phyloP scores from a whole-genome alignment of 208 protist genomes.

The Trypanosoma brucei region DNA sequence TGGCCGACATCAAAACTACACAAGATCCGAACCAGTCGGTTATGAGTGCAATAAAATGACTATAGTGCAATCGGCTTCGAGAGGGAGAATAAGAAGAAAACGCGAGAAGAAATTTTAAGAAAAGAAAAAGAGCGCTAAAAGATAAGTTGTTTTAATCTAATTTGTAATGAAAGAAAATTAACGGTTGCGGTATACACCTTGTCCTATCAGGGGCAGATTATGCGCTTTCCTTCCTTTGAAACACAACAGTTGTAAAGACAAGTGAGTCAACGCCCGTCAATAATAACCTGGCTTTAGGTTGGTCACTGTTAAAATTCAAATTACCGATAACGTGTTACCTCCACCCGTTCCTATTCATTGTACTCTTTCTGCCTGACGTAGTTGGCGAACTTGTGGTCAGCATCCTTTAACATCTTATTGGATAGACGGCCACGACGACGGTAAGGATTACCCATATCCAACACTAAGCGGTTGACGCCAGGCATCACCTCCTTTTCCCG shows the following conservation, averaged over 20 bases:
- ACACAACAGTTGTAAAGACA: too few species aligned
- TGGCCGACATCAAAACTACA: slow-evolving; percentile 14
- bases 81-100: background rate
- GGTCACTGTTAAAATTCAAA: too few species aligned
- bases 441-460: slow-evolving; percentile 84
- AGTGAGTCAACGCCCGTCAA: too few species aligned
- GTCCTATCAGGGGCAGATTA: too few species aligned
- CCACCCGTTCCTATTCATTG: slow-evolving; percentile 24
- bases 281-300: too few species aligned
- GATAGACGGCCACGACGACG: slow-evolving; percentile 39
- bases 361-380: slow-evolving; percentile 64
- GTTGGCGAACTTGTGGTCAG: slow-evolving; percentile 76
- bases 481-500: slow-evolving; percentile 80
- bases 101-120: too few species aligned
- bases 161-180: too few species aligned
- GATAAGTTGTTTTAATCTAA: too few species aligned
- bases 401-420: slow-evolving; percentile 65
- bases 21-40: background rate
- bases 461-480: slow-evolving; percentile 70
- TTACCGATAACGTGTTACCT: too few species aligned
- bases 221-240: too few species aligned
- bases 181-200: too few species aligned
- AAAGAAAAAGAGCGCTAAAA: too few species aligned
- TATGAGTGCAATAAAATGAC: background rate
- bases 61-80: background rate